phyloP scores from a whole-genome alignment of 2,329 filamentous ascomycete genomes.

The Talaromyces sp. region DNA sequence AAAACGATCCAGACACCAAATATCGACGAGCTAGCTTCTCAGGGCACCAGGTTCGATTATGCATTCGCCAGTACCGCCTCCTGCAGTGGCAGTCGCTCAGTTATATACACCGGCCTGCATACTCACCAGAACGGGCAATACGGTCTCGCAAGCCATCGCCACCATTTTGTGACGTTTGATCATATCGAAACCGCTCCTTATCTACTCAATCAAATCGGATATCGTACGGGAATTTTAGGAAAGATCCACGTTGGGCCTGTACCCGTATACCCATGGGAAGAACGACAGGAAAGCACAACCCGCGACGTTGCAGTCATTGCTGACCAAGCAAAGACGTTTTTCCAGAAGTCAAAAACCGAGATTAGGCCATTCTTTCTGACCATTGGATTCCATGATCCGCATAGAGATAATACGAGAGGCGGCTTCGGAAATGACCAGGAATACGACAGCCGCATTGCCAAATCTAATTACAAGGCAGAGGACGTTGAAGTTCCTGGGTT shows the following conservation, averaged over 20 bases:
- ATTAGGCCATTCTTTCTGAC: conserved; percentile 41
- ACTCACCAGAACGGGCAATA: conserved; percentile 45
- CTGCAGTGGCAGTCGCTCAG: conserved; percentile 43
- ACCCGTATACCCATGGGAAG: conserved; percentile 38
- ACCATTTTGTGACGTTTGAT: conserved; percentile 42
- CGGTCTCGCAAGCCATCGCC: conserved; percentile 32
- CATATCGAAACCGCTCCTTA: conserved; percentile 38
- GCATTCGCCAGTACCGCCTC: conserved; percentile 29
- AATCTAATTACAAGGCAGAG: conserved; percentile 20
- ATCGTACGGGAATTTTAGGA: conserved; percentile 43
- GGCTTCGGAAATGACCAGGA: conserved; percentile 42
- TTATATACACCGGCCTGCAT: conserved; percentile 46
- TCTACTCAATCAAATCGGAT: conserved; percentile 35
- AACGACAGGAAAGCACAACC: conserved; percentile 35
- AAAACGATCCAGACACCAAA: conserved; percentile 29
- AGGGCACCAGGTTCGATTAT: conserved; percentile 32
- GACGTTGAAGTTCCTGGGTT: conserved; percentile 39
- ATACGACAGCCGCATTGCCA: conserved; percentile 20
- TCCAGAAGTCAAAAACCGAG: conserved; percentile 23
- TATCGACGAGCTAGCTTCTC: conserved; percentile 34
- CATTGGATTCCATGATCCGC: conserved; percentile 43
- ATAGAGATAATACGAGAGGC: conserved; percentile 37
- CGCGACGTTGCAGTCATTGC: conserved; percentile 40
- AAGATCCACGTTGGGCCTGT: conserved; percentile 45
- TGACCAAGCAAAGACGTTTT: conserved; percentile 33